A percentile compares a stretch with the other conserved stretches of the same genome.
These are phyloP conservation scores for Penicillium sp. DNA, from an alignment of 2,329 filamentous ascomycete species.

Conservation along the genomic window DNA sequence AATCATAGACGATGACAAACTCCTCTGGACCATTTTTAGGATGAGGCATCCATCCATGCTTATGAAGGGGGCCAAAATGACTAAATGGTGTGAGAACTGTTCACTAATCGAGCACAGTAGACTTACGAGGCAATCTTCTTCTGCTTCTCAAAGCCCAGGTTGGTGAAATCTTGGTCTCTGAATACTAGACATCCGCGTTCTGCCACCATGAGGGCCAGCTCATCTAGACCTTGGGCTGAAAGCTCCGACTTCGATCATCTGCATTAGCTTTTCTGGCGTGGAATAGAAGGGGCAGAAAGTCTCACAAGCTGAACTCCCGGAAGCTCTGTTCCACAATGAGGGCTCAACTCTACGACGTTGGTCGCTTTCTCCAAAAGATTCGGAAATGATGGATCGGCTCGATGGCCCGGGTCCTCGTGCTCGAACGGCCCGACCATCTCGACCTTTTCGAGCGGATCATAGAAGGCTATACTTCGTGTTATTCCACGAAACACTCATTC, in stretches of 20 bases:
- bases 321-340: neutral
- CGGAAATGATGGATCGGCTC: neutral
- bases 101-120: neutral
- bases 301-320: neutral
- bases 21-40: neutral
- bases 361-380: neutral
- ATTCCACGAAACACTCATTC: neutral
- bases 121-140: neutral
- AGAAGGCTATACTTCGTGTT: neutral
- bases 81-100: neutral
- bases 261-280: neutral
- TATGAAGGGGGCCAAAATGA: neutral
- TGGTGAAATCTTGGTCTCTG: neutral
- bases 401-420: neutral
- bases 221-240: neutral
- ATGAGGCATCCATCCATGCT: neutral
- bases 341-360: neutral
- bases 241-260: neutral
- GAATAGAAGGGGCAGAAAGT: too few species aligned
- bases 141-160: neutral
- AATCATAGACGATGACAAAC: slow-evolving; percentile 1
- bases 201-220: neutral
- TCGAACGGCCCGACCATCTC: neutral
- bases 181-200: slow-evolving; percentile 1
- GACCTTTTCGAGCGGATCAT: neutral